Evolutionary conservation across 208 protist genomes (phyloP), one percentile per base, ranked within the genome.

Genomic region (Strigomonas culicis): DNA sequence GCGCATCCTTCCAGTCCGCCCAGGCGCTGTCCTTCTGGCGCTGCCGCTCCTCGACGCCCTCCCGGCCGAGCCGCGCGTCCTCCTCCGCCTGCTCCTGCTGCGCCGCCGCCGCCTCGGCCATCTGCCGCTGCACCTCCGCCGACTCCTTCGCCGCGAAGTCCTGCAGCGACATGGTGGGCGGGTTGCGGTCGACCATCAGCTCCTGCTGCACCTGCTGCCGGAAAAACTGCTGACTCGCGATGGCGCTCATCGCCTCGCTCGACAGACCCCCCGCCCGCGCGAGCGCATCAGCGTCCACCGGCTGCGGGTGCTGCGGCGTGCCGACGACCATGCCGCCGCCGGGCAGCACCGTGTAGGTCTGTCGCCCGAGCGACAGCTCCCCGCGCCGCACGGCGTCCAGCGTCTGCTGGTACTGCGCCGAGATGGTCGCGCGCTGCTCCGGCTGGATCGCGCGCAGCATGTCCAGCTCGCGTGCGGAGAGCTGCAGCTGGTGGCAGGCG

Each of bases 331-430:
- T 89, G 49, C 76, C 77, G 24, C 90, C 90, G 24, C 82, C 82
- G 4, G 90, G 86, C 4, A 95, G 73, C 60, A 95, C 90, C 17
- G 90, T 95, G 77, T 95, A 95, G 13, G 90, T 93, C n/a, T 86
- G 68, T 17, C 84, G 83, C 27, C 76, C 74, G 13, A 88, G 81
- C 11, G 77, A 88, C 19, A 79, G 63, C 67, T 94, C 88, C 3
- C 85, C 84, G 0, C 83, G 73, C 15, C 77, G 75, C 46, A 90
- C 85, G 44, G 82, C 81, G 41, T 93, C 86, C 41, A 95, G 55
- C 7, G 77, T 89, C 22, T 70, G 55, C 66, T 95, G 86, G 62
- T 95, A 92, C 32, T 72, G 59, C 25, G 30, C 53, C 8, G 86
- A 79, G 70, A 90, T 86, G 17, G 66, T 58, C 6, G 72, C 67